A percentile compares a stretch with the other conserved stretches of the same genome.
These are phyloP conservation scores for Styphnolobium japonicum DNA, from an alignment of 306 rosid species.

Conservation along the genomic window DNA sequence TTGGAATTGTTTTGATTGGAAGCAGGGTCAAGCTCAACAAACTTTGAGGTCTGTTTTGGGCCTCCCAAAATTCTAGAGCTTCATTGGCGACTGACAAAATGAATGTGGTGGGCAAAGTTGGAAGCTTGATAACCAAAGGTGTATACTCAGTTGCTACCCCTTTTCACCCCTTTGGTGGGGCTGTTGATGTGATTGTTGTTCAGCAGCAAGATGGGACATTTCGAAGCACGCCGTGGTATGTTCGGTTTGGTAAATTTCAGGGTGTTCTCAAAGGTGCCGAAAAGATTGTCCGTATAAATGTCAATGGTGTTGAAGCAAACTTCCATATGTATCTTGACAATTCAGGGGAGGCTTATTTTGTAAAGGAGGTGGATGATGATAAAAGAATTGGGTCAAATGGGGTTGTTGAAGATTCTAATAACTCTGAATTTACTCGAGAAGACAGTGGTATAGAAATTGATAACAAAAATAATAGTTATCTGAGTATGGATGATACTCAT, in stretches of 20 bases:
- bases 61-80: constrained; percentile 32
- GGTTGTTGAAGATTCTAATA: constrained; percentile 25
- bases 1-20: neutral
- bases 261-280: constrained; percentile 93
- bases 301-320: constrained; percentile 77
- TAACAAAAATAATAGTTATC: constrained; percentile 23
- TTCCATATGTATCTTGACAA: constrained; percentile 94
- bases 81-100: constrained; percentile 37
- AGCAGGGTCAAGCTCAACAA: neutral
- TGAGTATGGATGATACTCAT: neutral
- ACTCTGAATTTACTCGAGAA: constrained; percentile 22
- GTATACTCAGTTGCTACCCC: constrained; percentile 89
- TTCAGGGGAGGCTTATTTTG: constrained; percentile 92
- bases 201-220: constrained; percentile 94
- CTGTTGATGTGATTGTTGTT: constrained; percentile 94
- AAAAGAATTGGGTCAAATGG: constrained; percentile 39
- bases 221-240: constrained; percentile 93
- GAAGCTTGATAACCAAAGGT: constrained; percentile 71
- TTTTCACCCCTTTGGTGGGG: constrained; percentile 98
- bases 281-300: constrained; percentile 69
- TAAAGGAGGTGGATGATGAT: constrained; percentile 62
- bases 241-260: constrained; percentile 93
- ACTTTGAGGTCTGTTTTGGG: constrained; percentile 28
- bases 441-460: constrained; percentile 24
- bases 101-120: constrained; percentile 92